Base-by-base conservation (phyloP, 2,329 filamentous ascomycete genomes). In the Cladophialophora exuberans region DNA sequence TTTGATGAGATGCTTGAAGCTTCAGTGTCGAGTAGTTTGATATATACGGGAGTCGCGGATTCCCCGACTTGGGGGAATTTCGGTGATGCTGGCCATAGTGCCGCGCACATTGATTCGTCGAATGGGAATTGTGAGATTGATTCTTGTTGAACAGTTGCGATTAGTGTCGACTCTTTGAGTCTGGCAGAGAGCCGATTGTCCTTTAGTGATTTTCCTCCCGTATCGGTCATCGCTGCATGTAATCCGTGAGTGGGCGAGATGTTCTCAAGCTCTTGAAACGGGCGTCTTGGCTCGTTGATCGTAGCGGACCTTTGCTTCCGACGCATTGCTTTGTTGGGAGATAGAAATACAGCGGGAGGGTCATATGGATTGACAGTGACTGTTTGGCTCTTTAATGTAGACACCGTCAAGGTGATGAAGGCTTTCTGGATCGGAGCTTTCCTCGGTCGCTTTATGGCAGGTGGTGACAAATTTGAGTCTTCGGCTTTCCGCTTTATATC, bases 291-390 rank as follows among this genome's bases (percentile, higher is more conserved):
- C n/a, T 50, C 36, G 2, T 18, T 33, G 10, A 39, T 9, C 15
- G 6, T 10, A n/a, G 13, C 15, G 6, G 25, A 4, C 4, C 20
- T 18, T 13, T 4, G 18, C 4, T 10, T 46, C 26, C 13, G 28
- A 6, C n/a, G 22, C 11, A 6, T 15, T 3, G 2, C 4, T 41
- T 39, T 51, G 5, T 5, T 38, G 18, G 35, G 25, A 17, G 38
- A 17, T 11, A 20, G 54, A 33, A 52, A 38, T 30, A 49, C 23
- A 15, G 52, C 52, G 17, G 52, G 45, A 15, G 52, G 52, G 17
- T 50, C 22, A 30, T 41, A 39, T 15, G 52, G 52, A 15, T 39
- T 36, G 13, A 55, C 26, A 28, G 18, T 3, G n/a, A 4, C 2
- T 1, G 25, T 45, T 25, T 28, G 11, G 17, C 6, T 31, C n/a